Evolutionary conservation across 345 rosid species (phyloP).

Genomic region (Boechera retrofracta): DNA sequence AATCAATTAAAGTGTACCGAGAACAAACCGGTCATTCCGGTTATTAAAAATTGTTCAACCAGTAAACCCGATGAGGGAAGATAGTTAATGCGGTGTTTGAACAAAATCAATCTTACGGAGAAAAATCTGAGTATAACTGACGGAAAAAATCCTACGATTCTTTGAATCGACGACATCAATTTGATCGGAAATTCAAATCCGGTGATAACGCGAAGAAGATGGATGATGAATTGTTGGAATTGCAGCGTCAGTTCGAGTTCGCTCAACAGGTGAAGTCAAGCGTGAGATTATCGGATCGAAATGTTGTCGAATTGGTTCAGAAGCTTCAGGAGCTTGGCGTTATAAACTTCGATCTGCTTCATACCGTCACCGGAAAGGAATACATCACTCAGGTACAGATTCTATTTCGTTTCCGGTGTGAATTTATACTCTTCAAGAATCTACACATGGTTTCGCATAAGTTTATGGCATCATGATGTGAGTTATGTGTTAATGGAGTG

Average conservation of each 20-base stretch:
- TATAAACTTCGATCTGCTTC: constrained; percentile 96
- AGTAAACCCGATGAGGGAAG: constrained; percentile 12
- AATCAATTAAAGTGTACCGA: constrained; percentile 13
- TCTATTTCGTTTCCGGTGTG: not conserved
- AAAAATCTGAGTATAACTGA: constrained; percentile 33
- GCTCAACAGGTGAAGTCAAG: constrained; percentile 95
- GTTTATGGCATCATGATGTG: not conserved
- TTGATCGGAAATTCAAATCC: constrained; percentile 9
- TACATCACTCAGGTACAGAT: constrained; percentile 79
- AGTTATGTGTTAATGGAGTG: constrained; percentile 1
- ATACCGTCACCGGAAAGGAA: constrained; percentile 95
- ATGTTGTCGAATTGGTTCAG: constrained; percentile 95
- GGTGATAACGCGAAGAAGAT: constrained; percentile 39
- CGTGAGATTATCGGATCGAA: constrained; percentile 84
- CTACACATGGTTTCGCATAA: not conserved
- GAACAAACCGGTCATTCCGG: not conserved
- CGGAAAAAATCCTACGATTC: constrained; percentile 21
- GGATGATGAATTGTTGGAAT: constrained; percentile 89
- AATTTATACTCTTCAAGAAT: constrained; percentile 3
- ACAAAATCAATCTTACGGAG: not conserved
- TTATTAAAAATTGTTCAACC: not conserved
- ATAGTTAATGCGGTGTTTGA: constrained; percentile 32
- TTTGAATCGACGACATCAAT: constrained; percentile 12
- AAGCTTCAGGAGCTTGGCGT: constrained; percentile 93
- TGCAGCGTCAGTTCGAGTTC: constrained; percentile 90